Percentiles rank a stretch among this genome's conserved stretches.
These are phyloP conservation scores for Paraphaeosphaeria minitans DNA, from an alignment of 2,329 filamentous ascomycete species.

Conservation along the genomic window DNA sequence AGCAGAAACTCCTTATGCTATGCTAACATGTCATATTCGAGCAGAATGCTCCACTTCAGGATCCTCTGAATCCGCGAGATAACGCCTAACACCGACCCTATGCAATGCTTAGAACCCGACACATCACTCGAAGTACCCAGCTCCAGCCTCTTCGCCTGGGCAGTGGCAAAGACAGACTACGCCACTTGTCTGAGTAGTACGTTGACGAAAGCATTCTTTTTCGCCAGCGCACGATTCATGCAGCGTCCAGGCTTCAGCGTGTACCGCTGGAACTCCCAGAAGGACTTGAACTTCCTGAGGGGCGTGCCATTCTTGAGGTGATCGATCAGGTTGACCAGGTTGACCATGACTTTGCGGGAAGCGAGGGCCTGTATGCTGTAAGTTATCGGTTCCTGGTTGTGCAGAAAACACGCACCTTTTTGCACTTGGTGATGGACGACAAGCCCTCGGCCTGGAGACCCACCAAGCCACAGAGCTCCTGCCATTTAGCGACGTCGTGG, in stretches of 20 bases:
- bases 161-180: neutral
- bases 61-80: neutral
- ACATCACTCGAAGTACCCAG: neutral
- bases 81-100: neutral
- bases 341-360: slow-evolving; percentile 21
- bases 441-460: slow-evolving; percentile 7
- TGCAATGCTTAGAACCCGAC: neutral
- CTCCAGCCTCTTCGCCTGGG: too few species aligned
- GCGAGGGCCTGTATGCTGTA: slow-evolving; percentile 14
- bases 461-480: slow-evolving; percentile 17
- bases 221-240: slow-evolving; percentile 14
- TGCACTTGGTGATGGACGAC: slow-evolving; percentile 15
- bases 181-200: slow-evolving; percentile 23
- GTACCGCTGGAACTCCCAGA: slow-evolving; percentile 16
- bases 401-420: slow-evolving; percentile 13
- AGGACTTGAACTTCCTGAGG: slow-evolving; percentile 21
- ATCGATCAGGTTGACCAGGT: slow-evolving; percentile 29
- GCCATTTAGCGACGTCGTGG: slow-evolving; percentile 12
- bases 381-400: too few species aligned
- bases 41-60: neutral
- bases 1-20: neutral
- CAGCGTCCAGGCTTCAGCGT: slow-evolving; percentile 12
- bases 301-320: slow-evolving; percentile 18
- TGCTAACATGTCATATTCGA: too few species aligned
- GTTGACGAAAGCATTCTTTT: slow-evolving; percentile 29